Evolutionary conservation across 1,284 basidiomycete species (phyloP), one percentile per base, ranked within the genome.

Genomic region (Waitea zeae): DNA sequence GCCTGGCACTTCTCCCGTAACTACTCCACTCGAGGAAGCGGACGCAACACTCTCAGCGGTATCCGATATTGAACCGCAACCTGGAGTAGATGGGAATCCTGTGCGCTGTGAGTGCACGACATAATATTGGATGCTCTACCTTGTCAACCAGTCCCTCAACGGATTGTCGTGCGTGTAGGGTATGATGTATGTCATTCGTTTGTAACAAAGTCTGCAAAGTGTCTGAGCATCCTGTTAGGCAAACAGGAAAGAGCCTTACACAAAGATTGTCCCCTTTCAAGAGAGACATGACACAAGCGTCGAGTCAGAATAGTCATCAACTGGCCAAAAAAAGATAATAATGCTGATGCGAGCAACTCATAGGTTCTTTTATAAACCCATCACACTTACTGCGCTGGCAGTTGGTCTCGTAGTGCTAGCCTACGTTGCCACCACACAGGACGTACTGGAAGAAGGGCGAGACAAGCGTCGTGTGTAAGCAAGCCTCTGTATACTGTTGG

Each of bases 331-430:
- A 40, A n/a, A n/a, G n/a, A n/a, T n/a, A n/a, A n/a, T n/a, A n/a
- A n/a, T n/a, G 24, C 24, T 26, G 24, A 31, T 31, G 34, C 29
- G 32, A 14, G 37, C 14, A 31, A 34, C 17, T 26, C 22, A 11
- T 38, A 83, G 80, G 46, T 86, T 84, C 55, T 81, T 86, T 51
- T 86, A 79, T 57, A 81, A 78, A 40, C 82, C 81, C 2, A 58
- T 81, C 29, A 86, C 82, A 0, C 55, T 86, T 34, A 71, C 78
- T 7, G 70, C 76, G 15, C 65, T 86, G 27, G 61, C 72, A 3
- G 49, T 64, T 33, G 77, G 71, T 5, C 57, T 86, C 39, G 56
- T 69, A 20, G 58, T 73, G 7, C 57, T 86, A 37, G 78, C 77
- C 0, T 84, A 86, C 54, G 63, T 83, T 30, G 81, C 80, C 9